Evolutionary conservation across 306 rosid species (phyloP).

Genomic region (Lotus japonicus): DNA sequence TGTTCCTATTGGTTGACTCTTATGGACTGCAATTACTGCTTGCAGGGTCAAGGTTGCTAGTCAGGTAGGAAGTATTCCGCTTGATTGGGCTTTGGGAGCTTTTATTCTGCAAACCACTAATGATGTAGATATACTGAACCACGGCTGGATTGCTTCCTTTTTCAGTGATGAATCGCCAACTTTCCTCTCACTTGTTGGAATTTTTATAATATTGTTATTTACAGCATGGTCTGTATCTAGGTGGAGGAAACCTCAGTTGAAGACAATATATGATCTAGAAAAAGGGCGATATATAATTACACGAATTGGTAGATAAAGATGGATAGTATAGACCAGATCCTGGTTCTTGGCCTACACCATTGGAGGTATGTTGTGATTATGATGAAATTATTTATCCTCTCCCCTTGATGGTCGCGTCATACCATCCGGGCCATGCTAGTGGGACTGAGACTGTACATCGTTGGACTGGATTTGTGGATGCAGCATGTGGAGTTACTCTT

Average conservation of each 20-base stretch:
- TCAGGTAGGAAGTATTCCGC: slow-evolving; percentile 72
- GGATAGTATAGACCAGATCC: slow-evolving; percentile 12
- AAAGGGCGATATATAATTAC: slow-evolving; percentile 86
- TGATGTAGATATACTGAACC: slow-evolving; percentile 34
- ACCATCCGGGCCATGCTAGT: slow-evolving; percentile 9
- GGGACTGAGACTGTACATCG: slow-evolving; percentile 21
- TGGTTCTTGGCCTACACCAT: slow-evolving; percentile 9
- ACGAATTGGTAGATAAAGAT: slow-evolving; percentile 42
- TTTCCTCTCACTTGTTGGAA: slow-evolving; percentile 45
- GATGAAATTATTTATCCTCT: slow-evolving; percentile 16
- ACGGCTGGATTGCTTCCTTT: slow-evolving; percentile 47
- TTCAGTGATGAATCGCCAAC: slow-evolving; percentile 47
- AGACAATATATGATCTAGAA: slow-evolving; percentile 83
- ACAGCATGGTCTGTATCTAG: slow-evolving; percentile 77
- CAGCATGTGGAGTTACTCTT: slow-evolving; percentile 26
- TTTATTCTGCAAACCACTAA: slow-evolving; percentile 76
- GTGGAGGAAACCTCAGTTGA: slow-evolving; percentile 86
- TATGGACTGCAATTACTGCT: slow-evolving; percentile 23
- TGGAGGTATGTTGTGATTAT: slow-evolving; percentile 19
- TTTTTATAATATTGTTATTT: slow-evolving; percentile 57
- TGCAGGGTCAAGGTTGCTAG: slow-evolving; percentile 60
- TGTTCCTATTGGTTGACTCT: slow-evolving; percentile 12
- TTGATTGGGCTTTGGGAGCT: slow-evolving; percentile 99
- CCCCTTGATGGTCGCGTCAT: slow-evolving; percentile 16
- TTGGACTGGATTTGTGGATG: slow-evolving; percentile 25